Conservation (phyloP, 768 basidiomycete genomes). For the Trametes maxima region DNA sequence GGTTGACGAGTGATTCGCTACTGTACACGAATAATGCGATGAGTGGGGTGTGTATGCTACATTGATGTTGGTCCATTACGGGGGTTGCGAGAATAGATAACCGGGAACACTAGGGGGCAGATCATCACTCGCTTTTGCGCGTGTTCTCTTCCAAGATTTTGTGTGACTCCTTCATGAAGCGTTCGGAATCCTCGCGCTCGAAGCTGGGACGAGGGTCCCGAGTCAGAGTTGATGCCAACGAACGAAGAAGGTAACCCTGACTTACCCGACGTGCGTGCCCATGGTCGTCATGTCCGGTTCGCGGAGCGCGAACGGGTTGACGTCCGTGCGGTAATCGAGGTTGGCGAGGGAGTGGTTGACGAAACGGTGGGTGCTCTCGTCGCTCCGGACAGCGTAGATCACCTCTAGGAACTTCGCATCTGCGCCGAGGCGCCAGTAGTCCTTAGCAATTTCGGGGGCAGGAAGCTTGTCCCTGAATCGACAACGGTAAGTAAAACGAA, state of each 20-base stretch:
- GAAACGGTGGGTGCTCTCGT: slow-evolving; percentile 92
- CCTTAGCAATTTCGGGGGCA: slow-evolving; percentile 88
- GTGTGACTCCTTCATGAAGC: slow-evolving; percentile 65
- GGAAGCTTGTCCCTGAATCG: slow-evolving; percentile 58
- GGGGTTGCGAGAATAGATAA: neutral
- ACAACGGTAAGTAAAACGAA: neutral
- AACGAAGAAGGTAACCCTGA: neutral
- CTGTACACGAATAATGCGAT: no score
- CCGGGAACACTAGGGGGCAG: neutral
- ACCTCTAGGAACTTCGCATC: slow-evolving; percentile 85
- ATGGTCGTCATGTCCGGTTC: slow-evolving; percentile 89
- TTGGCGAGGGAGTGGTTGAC: slow-evolving; percentile 96
- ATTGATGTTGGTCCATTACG: no score
- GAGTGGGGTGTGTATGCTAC: no score
- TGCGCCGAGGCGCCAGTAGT: slow-evolving; percentile 85
- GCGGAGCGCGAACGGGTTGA: slow-evolving; percentile 87
- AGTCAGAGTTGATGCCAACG: neutral
- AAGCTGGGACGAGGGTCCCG: slow-evolving; percentile 50
- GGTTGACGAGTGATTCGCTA: no score
- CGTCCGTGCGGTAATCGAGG: slow-evolving; percentile 71
- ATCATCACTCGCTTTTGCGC: neutral
- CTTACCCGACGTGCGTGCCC: slow-evolving; percentile 71
- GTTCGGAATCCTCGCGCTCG: slow-evolving; percentile 64
- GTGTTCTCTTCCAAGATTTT: slow-evolving; percentile 45
- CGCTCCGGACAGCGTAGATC: slow-evolving; percentile 88